Evolutionary conservation across 2,329 filamentous ascomycete genomes (phyloP), one percentile per base, ranked within the genome.

Genomic region (Capronia coronata): DNA sequence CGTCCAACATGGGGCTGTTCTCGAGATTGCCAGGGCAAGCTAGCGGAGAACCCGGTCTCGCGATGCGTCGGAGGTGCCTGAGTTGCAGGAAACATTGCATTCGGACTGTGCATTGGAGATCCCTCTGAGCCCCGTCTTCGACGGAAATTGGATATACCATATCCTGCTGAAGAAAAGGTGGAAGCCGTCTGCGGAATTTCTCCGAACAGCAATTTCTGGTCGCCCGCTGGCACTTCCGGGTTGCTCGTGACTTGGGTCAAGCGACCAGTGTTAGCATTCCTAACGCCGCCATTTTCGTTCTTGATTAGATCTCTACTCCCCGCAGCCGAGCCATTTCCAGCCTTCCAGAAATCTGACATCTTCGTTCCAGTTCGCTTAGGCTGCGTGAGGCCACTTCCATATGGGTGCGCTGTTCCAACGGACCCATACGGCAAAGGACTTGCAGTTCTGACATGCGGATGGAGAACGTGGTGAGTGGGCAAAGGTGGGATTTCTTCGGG

Each of bases 71-170:
- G 25, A 18, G 30, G 23, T 11, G 18, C 34, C 21, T 32, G 35
- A 6, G 16, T 49, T n/a, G 49, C 42, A 9, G 65, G 54, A 54
- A 69, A 66, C 49, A 68, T 67, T 9, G 71, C 65, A 51, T 68
- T 71, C 51, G 75, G 68, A 58, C 75, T 76, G 54, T 76, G 74
- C 56, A 85, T 67, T 63, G 76, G 81, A 19, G 59, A 61, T n/a
- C 85, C 83, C 62, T 90, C 86, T 37, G 85, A 87, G 18, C 82
- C 83, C 65, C 83, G 76, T 55, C 83, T 73, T 52, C 74, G 71
- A 43, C 75, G 70, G 43, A 70, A 61, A 27, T 67, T 65, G 52
- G 76, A 71, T 56, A 85, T 84, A 44, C 82, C 83, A 68, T 80
- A 81, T 3, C 79, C 81, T 44, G 53, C 53, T 14, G 55, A 41